Base-by-base conservation (phyloP, 768 basidiomycete genomes). In the Calocybe indica region DNA sequence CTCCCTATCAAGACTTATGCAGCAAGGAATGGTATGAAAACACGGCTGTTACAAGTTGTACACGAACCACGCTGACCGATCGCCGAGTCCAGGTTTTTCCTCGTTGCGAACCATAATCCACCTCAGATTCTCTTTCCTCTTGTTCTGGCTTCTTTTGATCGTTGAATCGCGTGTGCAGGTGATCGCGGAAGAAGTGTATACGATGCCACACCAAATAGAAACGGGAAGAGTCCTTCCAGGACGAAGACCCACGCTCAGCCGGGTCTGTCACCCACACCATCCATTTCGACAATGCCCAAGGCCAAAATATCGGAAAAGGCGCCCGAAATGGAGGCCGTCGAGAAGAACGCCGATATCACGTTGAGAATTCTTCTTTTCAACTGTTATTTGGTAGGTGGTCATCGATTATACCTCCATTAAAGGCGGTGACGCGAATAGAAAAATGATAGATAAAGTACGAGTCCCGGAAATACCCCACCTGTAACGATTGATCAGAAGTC, bases 161-260 rank as follows among this genome's bases (percentile, higher is more conserved):
- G n/a, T n/a, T n/a, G n/a, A n/a, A n/a, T n/a, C 2, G 71, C 65
- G 0, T 52, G 54, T 5, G 47, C 54, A 5, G 73, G 68, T 3
- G 71, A 64, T 13, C 58, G 55, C 36, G 79, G 72, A 40, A 75
- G 57, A 28, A 78, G 30, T 49, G 68, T 68, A 62, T 66, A 75
- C 0, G 68, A 58, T 5, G 60, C 33, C 5, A 71, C 14, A 1
- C 78, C 80, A 50, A 76, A 70, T 2, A 72, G 45, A 36, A 69
- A 57, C 0, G 76, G 74, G 55, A 80, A 71, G 1, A 69, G 54
- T 3, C 80, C 80, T 52, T 58, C 73, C 14, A 73, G 14, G 29
- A 79, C 76, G 52, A 80, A 79, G 52, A 80, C 72, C 81, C 78
- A 83, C 32, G 74, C 67, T 81, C 82, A 84, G 1, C 77, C 80